Base-by-base conservation (phyloP, 148 eudicot genomes). In the Vaccinium macrocarpon region DNA sequence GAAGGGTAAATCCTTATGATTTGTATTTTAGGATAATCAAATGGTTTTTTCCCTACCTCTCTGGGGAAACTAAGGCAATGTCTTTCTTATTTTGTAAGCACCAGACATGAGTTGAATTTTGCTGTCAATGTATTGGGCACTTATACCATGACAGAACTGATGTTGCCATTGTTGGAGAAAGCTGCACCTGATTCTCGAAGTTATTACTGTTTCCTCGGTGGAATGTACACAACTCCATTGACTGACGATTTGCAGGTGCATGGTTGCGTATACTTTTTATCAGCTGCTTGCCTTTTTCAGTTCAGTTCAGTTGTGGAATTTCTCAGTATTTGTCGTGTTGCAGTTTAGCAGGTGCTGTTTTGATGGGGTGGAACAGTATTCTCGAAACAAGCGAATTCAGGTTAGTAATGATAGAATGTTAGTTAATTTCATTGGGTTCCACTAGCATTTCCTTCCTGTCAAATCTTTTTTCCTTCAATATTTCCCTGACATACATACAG, bases 321-420 rank as follows among this genome's bases (percentile, higher is more conserved):
- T 73, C 27, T 82, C 76, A 82, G 83, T 46, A 27, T 38, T 56
- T 52, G 62, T 71, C 57, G 50, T 85, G 64, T 84, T 91, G 84
- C 91, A 97, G 98, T 95, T 90, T 89, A 92, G 91, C 74, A 88
- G 88, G 42, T 84, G 76, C 59, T 61, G 87, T 3, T 95, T 93
- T 87, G 83, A 92, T 89, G 99, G 98, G 50, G 87, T 89, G 56
- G 85, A 84, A 32, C 99, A 97, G 73, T 97, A 97, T 80, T 93
- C 95, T 88, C 91, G 98, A 74, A 97, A 95, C 93, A 97, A 97
- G 86, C 89, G 99, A 42, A 90, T 97, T 76, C 98, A 95, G 98
- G 99, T 96, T 81, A 66, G 84, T 51, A 75, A 42, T n/a, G 21
- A 23, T 71, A 12, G 19, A 74, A 53, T 19, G 29, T 27, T 57